Evolutionary conservation across 2,329 filamentous ascomycete genomes (phyloP), one percentile per base, ranked within the genome.

Genomic region (Pochonia chlamydosporia): DNA sequence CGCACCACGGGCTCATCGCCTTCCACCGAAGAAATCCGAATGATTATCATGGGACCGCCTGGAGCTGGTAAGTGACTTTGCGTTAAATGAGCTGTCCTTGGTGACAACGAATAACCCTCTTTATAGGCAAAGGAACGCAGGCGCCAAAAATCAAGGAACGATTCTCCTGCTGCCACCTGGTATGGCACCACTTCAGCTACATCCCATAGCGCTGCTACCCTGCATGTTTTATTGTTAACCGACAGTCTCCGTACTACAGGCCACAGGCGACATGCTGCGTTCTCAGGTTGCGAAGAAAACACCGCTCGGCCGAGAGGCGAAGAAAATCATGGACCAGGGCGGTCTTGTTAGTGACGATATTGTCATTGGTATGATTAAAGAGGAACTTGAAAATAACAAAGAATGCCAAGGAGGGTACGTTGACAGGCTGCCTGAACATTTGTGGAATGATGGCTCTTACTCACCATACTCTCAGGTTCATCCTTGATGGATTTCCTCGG

Each of bases 321-420:
- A 99, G 85, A 97, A 97, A 84, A 99, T 99, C 71, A 99, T 99
- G 93, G 93, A 99, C 66, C 87, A 92, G 68, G 93, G 93, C 61
- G 92, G 92, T 59, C 83, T 99, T 50, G 93, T 99, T 68, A 95
- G 90, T 70, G 93, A 99, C 71, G 92, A 97, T 67, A 99, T 99
- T 66, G 92, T 99, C 81, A 88, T 99, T 70, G 90, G 92, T 72
- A 99, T 99, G 93, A 99, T 99, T 77, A 92, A 93, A 82, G 87
- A 85, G 68, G 92, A 99, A 79, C 81, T 99, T 44, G 87, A 95
- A 63, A 86, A 79, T 73, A 99, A 99, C 77, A 73, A 81, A 63
- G 92, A 99, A 75, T 99, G 93, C 82, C 88, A 88, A 76, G 92
- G 92, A 72, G 93, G 93, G 92, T 96, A 78, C 28, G 56, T 49